Evolutionary conservation across 202 grass and related monocot genomes (phyloP), one percentile per base, ranked within the genome.

Genomic region (Panicum hallii): DNA sequence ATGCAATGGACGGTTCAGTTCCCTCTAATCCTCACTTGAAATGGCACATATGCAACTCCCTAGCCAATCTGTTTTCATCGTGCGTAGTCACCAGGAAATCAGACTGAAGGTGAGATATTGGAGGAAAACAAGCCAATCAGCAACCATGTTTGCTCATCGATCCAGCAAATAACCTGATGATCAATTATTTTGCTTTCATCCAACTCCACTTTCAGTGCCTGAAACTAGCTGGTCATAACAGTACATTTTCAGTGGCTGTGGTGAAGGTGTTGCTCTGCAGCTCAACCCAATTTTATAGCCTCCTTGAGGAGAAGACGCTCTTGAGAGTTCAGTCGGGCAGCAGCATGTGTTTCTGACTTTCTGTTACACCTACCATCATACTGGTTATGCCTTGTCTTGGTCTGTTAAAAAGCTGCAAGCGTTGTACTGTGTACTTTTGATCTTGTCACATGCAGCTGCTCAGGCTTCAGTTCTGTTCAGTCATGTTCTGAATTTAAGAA

Each of bases 61-160:
- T 22, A 22, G 20, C 20, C 4, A 22, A 57, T 57, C 20, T 57
- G 20, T 57, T 57, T 10, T 57, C 20, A 7, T 22, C 2, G 1
- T 22, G 55, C 7, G 55, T 57, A 57, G 2, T 57, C 55, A 57
- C 9, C 57, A 52, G 46, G 48, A 15, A 9, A 87, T 58, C 23
- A 14, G 14, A 3, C 74, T 73, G 89, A 79, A 89, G 41, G 77
- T 89, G 53, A 85, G 87, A 87, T 68, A 61, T 82, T 89, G 66
- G 67, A 70, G 55, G 55, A 57, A 57, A 57, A 57, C 20, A 57
- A 57, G 9, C 55, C 20, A 22, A 70, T 44, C 11, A 11, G 19
- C n/a, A 12, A 47, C 14, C 42, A 56, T n/a, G 19, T n/a, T 23
- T 44, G 11, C 10, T 19, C 7, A 17, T 45, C 32, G 16, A 61